Evolutionary conservation across 1,139 yeast species (phyloP), one percentile per base, ranked within the genome.

Genomic region (Geotrichum reessii): DNA sequence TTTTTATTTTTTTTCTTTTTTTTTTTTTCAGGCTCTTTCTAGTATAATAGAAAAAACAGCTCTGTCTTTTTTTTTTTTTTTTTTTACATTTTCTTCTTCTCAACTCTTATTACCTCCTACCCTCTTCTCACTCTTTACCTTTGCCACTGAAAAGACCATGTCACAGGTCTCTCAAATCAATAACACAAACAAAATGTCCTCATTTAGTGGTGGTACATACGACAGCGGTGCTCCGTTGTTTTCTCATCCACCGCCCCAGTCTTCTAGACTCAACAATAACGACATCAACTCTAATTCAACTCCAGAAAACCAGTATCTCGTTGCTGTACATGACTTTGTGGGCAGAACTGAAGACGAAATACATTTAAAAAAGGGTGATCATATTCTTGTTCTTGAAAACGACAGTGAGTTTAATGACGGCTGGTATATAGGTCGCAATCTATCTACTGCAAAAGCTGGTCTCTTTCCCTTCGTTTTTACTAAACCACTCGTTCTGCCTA

Each of bases 331-430:
- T 72, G 93, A 87, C 71, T 93, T 93, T 73, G 80, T 80, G 57
- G 92, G 95, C 55, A 79, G 98, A 57, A 78, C 92, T 62, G 96
- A 90, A 27, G 99, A 95, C 72, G 99, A 93, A 73, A 77, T 93
- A 53, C 82, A 85, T 52, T 78, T 93, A 63, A 79, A 78, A 55
- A 83, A 87, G 27, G 98, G 98, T 27, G 98, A 93, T 67, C 85
- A 83, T 64, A 80, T 95, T 58, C 95, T 91, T 71, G 91, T 93
- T 17, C 80, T 95, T 28, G 90, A 95, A 50, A 97, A 91, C 71
- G 99, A 93, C 73, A 82, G 85, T 63, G 97, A 89, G 67, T 93
- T 87, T 72, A 87, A 89, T 65, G 99, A 93, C 71, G 98, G 98
- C n/a, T 93, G 99, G 99, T 93, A 86, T 68, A 81, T 81, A 64